Conservation (phyloP, 2,329 filamentous ascomycete species). For the Cyanodermella asteris region DNA sequence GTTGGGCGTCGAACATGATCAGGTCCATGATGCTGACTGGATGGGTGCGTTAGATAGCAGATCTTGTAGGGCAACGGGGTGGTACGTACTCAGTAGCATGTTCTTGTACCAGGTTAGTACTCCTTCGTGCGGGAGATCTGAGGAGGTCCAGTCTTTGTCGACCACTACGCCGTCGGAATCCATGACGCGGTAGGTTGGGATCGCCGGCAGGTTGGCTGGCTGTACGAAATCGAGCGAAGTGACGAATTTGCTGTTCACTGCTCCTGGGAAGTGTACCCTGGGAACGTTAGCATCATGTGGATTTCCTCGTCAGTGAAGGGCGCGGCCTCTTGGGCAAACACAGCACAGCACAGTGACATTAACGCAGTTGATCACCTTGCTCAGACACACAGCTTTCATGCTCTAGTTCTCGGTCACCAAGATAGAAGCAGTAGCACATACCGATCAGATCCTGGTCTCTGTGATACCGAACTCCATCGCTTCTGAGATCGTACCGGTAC, state of each 20-base stretch:
- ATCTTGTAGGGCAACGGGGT: neutral
- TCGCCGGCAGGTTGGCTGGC: constrained; percentile 48
- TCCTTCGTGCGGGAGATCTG: constrained; percentile 42
- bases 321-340: too few species aligned
- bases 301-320: too few species aligned
- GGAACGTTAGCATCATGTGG: constrained; percentile 3
- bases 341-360: too few species aligned
- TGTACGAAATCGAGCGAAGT: constrained; percentile 54
- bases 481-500: too few species aligned
- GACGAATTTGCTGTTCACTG: constrained; percentile 83
- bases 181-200: constrained; percentile 80
- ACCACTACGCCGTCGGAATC: constrained; percentile 73
- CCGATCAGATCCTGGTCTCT: constrained; percentile 37
- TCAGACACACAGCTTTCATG: constrained; percentile 3
- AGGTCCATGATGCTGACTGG: constrained; percentile 70
- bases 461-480: constrained; percentile 34
- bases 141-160: constrained; percentile 45
- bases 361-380: too few species aligned
- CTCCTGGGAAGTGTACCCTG: constrained; percentile 64
- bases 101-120: constrained; percentile 38
- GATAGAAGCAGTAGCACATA: too few species aligned
- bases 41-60: constrained; percentile 8
- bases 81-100: constrained; percentile 33
- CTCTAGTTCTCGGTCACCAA: too few species aligned
- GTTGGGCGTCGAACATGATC: constrained; percentile 94